phyloP scores from a whole-genome alignment of 352 stramenopile genomes.

The Globisporangium carolinianum region DNA sequence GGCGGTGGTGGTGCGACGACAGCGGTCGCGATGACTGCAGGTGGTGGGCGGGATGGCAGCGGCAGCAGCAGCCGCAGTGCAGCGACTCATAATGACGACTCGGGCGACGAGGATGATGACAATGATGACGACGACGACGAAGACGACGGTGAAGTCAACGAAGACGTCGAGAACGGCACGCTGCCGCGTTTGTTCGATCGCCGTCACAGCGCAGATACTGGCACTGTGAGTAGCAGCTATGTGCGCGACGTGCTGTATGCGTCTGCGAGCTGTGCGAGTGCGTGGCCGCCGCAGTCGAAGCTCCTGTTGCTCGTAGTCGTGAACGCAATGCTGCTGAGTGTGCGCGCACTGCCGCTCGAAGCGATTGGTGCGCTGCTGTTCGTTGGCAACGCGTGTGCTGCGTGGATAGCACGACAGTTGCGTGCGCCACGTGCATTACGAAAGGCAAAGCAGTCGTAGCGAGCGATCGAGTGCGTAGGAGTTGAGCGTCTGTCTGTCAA shows the following conservation, averaged over 20 bases:
- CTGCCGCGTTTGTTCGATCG: too few species aligned
- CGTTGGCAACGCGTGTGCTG: slow-evolving; percentile 2
- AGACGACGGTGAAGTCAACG: slow-evolving; percentile 26
- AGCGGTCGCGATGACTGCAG: background rate
- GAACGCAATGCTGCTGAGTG: slow-evolving; percentile 3
- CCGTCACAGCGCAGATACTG: too few species aligned
- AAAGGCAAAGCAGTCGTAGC: slow-evolving; percentile 8
- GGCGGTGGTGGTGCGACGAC: background rate
- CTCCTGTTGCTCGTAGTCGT: slow-evolving; percentile 1
- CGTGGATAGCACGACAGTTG: too few species aligned
- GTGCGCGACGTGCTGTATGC: background rate
- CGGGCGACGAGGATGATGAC: background rate
- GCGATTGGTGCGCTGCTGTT: slow-evolving; percentile 2
- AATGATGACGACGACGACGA: slow-evolving; percentile 25
- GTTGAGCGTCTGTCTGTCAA: too few species aligned
- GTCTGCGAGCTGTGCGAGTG: background rate
- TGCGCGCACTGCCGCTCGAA: slow-evolving; percentile 4
- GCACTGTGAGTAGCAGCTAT: background rate
- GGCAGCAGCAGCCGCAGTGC: slow-evolving; percentile 1
- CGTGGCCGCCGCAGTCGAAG: slow-evolving; percentile 10
- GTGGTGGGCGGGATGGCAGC: background rate
- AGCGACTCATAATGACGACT: background rate
- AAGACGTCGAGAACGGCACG: slow-evolving; percentile 20
- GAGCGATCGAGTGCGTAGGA: background rate
- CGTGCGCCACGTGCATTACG: too few species aligned